These are phyloP conservation scores for Didymella glomerata DNA, from an alignment of 2,329 filamentous ascomycete genomes.

Conservation along the genomic window DNA sequence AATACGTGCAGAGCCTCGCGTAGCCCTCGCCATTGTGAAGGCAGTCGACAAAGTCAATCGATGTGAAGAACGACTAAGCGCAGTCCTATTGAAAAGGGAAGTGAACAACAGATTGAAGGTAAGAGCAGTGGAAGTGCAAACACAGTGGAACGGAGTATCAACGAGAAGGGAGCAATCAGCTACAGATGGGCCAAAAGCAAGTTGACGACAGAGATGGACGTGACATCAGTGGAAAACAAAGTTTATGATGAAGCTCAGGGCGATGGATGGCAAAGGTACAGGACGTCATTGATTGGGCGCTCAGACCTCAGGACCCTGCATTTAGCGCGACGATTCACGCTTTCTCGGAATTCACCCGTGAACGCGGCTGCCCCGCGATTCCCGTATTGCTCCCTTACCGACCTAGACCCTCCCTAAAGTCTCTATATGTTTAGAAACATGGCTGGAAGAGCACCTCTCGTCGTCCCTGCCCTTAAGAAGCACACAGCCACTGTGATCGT, in stretches of 20 bases:
- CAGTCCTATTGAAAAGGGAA: slow-evolving; percentile 9
- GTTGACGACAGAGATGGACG: background rate
- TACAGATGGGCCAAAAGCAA: background rate
- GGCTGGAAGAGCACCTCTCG: slow-evolving; percentile 61
- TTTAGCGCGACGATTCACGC: slow-evolving; percentile 28
- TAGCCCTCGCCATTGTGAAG: slow-evolving; percentile 43
- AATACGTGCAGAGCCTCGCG: slow-evolving; percentile 38
- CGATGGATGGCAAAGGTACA: slow-evolving; percentile 33
- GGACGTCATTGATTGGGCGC: slow-evolving; percentile 47
- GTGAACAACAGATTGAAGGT: slow-evolving; percentile 25
- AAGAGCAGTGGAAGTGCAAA: slow-evolving; percentile 3
- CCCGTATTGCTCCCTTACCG: slow-evolving; percentile 10
- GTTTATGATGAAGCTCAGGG: slow-evolving; percentile 13
- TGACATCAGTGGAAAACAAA: slow-evolving; percentile 15
- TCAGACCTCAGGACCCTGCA: slow-evolving; percentile 37
- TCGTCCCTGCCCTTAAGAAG: slow-evolving; percentile 79
- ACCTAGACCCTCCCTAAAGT: background rate
- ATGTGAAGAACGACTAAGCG: slow-evolving; percentile 11
- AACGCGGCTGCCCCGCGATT: slow-evolving; percentile 28
- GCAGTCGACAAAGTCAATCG: slow-evolving; percentile 4
- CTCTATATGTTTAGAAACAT: slow-evolving; percentile 31
- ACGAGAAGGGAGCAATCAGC: background rate
- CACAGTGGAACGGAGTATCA: background rate
- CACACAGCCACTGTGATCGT: slow-evolving; percentile 97
- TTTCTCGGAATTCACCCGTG: slow-evolving; percentile 11